Evolutionary conservation across 371 early-diverging fungal genomes (phyloP), one percentile per base, ranked within the genome.

Genomic region (Syncephalastrum monosporum): DNA sequence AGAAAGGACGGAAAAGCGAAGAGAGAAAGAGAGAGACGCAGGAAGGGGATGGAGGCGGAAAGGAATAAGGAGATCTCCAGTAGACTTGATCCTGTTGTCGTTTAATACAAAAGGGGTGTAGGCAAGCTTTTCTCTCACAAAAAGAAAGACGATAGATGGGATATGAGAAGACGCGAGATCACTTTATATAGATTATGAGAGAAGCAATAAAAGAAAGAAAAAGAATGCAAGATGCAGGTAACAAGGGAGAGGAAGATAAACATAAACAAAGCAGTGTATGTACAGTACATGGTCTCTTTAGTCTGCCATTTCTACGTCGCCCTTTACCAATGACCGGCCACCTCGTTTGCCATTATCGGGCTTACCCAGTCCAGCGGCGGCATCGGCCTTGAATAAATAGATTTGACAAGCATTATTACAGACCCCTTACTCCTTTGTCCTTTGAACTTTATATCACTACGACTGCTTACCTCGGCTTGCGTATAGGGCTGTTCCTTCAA

Each of bases 401-500:
- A 47, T 19, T 29, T 38, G 44, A 16, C 10, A 27, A 12, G n/a
- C 45, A 23, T 44, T 42, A 54, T 13, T 56, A 45, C 41, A 57
- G 19, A 38, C 41, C 17, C 42, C 33, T 46, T 5, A 13, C 33
- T 53, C 53, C 17, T 27, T n/a, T 25, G 16, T 53, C 53, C 17
- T 27, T n/a, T 25, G 16, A 48, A 24, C 14, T 50, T 7, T 50
- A 50, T 44, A 17, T 19, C 17, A 23, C 0, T 23, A 17, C 10
- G 1, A 19, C 27, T 16, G 21, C 43, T 62, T 47, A 94, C 94
- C 71, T 96, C 96, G 69, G 86, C 84, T 67, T 93, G 94, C 24
- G 95, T 92, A 69, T 91, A 96, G 8, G 93, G 87, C 23, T 79
- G 82, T n/a, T 84, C 92, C 61, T 89, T 82, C 16, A 94, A 70